These are phyloP conservation scores for Zygotorulaspora danielsina DNA, from an alignment of 805 yeast species.

Conservation along the genomic window DNA sequence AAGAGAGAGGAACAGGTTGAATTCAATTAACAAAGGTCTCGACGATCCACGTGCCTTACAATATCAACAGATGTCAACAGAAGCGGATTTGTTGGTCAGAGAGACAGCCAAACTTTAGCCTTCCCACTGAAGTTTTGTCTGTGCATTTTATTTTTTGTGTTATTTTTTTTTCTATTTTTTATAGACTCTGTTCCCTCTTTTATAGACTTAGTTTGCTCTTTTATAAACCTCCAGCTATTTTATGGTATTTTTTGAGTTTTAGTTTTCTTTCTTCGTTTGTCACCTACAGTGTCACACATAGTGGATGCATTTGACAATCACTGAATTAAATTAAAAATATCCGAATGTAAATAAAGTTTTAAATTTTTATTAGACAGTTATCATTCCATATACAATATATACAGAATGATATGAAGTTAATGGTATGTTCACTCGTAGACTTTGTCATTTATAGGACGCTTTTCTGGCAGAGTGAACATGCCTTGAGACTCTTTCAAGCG, in stretches of 20 bases:
- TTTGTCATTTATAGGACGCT: conserved; percentile 33
- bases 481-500: conserved; percentile 56
- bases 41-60: conserved; percentile 29
- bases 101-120: conserved; percentile 5
- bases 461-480: conserved; percentile 40
- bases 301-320: too few species aligned
- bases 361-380: too few species aligned
- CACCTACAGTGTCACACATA: too few species aligned
- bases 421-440: conserved; percentile 1
- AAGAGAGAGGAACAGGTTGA: conserved; percentile 24
- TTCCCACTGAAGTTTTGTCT: neutral
- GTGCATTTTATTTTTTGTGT: neutral
- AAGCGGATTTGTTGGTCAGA: conserved; percentile 23
- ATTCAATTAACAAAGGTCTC: conserved; percentile 24
- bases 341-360: too few species aligned
- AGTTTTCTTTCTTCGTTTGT: too few species aligned
- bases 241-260: too few species aligned
- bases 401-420: neutral
- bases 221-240: too few species aligned
- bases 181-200: too few species aligned
- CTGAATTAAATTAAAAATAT: too few species aligned
- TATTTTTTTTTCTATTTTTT: too few species aligned
- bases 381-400: neutral
- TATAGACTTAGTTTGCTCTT: too few species aligned
- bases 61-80: conserved; percentile 25